phyloP scores from a whole-genome alignment of 768 basidiomycete genomes.

The Boletus subcaerulescens region DNA sequence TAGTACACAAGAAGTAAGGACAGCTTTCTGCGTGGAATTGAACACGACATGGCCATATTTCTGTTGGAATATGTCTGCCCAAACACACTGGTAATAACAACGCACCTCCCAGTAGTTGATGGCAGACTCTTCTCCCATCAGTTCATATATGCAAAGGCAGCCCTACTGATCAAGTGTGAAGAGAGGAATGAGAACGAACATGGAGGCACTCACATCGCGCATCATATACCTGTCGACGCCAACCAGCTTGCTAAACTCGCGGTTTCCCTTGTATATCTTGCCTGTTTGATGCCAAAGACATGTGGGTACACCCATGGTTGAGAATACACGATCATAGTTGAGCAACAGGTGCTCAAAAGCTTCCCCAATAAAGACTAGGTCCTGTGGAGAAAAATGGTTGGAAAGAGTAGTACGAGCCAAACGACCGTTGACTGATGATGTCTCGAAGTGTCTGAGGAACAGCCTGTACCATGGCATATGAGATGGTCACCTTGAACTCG shows the following conservation, averaged over 20 bases:
- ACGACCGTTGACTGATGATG: conserved; percentile 45
- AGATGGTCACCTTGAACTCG: not conserved
- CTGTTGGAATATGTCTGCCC: conserved; percentile 35
- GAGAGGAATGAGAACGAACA: not conserved
- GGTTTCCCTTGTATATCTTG: conserved; percentile 98
- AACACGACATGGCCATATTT: conserved; percentile 96
- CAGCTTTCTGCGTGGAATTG: conserved; percentile 88
- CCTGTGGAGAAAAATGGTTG: conserved; percentile 39
- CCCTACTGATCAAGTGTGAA: conserved; percentile 45
- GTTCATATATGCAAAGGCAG: conserved; percentile 92
- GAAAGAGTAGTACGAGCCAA: not conserved
- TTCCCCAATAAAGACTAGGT: conserved; percentile 96
- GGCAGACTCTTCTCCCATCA: conserved; percentile 96
- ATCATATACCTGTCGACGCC: conserved; percentile 77
- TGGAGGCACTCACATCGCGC: not conserved
- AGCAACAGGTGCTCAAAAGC: conserved; percentile 93
- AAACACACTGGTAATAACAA: not conserved
- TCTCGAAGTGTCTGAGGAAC: conserved; percentile 84
- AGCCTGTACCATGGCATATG: conserved; percentile 40
- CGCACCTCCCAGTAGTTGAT: conserved; percentile 96
- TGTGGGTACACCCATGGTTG: conserved; percentile 92
- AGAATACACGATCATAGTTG: conserved; percentile 92
- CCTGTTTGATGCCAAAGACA: conserved; percentile 97
- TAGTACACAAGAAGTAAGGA: conserved; percentile 87
- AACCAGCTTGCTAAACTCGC: conserved; percentile 90